Percentiles rank a stretch among this genome's conserved stretches.
These are phyloP conservation scores for Debaryomyces subglobosus DNA, from an alignment of 1,139 yeast species.

Conservation along the genomic window DNA sequence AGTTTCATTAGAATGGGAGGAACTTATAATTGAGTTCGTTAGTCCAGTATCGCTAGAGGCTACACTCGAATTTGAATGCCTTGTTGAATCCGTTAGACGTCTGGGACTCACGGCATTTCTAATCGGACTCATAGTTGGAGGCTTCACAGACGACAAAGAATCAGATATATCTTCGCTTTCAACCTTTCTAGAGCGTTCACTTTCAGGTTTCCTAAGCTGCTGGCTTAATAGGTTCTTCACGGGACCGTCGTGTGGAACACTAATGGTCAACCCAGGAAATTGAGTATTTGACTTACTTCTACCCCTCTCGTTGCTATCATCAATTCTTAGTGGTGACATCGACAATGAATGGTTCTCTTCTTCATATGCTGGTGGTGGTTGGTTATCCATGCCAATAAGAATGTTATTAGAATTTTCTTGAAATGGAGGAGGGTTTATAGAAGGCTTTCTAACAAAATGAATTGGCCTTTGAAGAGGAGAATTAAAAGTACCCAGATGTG, in stretches of 20 bases:
- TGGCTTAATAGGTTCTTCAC: slow-evolving; percentile 25
- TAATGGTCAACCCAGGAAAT: slow-evolving; percentile 1
- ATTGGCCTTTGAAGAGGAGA: slow-evolving; percentile 41
- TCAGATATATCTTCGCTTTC: slow-evolving; percentile 25
- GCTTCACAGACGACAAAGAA: slow-evolving; percentile 16
- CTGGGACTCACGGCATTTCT: neutral
- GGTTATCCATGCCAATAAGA: slow-evolving; percentile 27
- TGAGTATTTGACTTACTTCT: slow-evolving; percentile 3
- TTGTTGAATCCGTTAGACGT: neutral
- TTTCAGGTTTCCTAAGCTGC: slow-evolving; percentile 6
- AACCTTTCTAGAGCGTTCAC: neutral
- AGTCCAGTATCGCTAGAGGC: slow-evolving; percentile 2
- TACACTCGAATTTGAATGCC: slow-evolving; percentile 6
- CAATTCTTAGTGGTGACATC: slow-evolving; percentile 40
- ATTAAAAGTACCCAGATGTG: slow-evolving; percentile 41
- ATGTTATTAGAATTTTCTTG: slow-evolving; percentile 32
- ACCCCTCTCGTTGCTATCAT: slow-evolving; percentile 14
- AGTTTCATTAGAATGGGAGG: slow-evolving; percentile 2
- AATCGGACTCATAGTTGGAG: slow-evolving; percentile 6
- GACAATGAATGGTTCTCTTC: slow-evolving; percentile 28
- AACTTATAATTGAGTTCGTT: slow-evolving; percentile 2
- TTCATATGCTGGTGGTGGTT: slow-evolving; percentile 47
- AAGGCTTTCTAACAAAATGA: slow-evolving; percentile 39
- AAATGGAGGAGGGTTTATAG: slow-evolving; percentile 48
- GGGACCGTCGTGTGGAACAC: slow-evolving; percentile 18